Percentiles rank a stretch among this genome's conserved stretches.
These are phyloP conservation scores for Macrolepiota dolichaula DNA, from an alignment of 768 basidiomycete species.

Conservation along the genomic window DNA sequence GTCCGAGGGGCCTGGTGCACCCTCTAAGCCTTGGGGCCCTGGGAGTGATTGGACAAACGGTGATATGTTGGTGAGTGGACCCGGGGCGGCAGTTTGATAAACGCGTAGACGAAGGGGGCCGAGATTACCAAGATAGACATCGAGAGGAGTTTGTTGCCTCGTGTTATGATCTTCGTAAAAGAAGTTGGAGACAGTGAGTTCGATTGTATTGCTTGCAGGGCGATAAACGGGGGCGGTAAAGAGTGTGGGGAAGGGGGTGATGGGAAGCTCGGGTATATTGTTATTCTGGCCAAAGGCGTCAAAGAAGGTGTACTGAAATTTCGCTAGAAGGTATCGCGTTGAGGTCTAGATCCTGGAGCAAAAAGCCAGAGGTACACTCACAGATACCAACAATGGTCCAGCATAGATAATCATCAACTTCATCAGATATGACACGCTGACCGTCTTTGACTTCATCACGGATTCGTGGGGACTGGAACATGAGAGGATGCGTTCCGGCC, in stretches of 20 bases:
- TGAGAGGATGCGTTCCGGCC: constrained; percentile 74
- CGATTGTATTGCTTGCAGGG: constrained; percentile 67
- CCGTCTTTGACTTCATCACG: constrained; percentile 82
- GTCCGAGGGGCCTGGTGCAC: constrained; percentile 24
- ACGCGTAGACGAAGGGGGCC: constrained; percentile 80
- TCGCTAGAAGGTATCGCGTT: constrained; percentile 51
- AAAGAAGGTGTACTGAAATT: constrained; percentile 94
- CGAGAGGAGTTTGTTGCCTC: constrained; percentile 63
- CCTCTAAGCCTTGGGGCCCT: constrained; percentile 31
- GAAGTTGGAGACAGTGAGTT: constrained; percentile 85
- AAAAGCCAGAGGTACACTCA: constrained; percentile 35
- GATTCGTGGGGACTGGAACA: constrained; percentile 78
- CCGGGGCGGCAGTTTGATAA: constrained; percentile 70
- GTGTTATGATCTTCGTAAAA: constrained; percentile 76
- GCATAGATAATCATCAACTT: constrained; percentile 92
- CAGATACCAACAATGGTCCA: constrained; percentile 97
- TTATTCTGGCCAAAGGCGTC: constrained; percentile 82
- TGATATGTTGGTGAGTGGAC: constrained; percentile 61
- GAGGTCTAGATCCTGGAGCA: constrained; percentile 2
- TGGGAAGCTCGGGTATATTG: constrained; percentile 71
- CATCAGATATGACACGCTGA: constrained; percentile 70
- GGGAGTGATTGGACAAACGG: constrained; percentile 52
- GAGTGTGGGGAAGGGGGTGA: constrained; percentile 88
- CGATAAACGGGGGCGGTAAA: constrained; percentile 78
- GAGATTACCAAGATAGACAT: constrained; percentile 86